A percentile compares a stretch with the other conserved stretches of the same genome.
Conservation (phyloP, 495 filamentous ascomycete species). For the Physcia stellaris region DNA sequence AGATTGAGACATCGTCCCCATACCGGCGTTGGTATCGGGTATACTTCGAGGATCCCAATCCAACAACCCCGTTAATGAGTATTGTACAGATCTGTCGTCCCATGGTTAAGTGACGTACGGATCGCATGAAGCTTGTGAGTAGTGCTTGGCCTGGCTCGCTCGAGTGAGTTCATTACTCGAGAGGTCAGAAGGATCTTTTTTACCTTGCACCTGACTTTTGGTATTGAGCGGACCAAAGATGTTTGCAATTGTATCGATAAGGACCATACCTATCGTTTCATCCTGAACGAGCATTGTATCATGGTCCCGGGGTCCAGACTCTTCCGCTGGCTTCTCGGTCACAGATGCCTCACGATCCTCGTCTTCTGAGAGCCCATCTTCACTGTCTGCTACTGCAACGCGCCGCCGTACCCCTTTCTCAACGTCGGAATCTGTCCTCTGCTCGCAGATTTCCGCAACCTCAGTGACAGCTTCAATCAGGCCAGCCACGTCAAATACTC, state of each 20-base stretch:
- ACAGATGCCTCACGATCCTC: conserved; percentile 1
- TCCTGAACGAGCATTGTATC: neutral
- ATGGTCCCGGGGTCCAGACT: neutral
- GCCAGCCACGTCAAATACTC: conserved; percentile 17
- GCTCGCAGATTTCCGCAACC: conserved; percentile 4
- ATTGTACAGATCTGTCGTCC: conserved; percentile 12
- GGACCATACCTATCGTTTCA: conserved; percentile 13
- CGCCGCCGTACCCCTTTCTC: neutral
- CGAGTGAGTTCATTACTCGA: neutral
- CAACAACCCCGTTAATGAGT: conserved; percentile 11
- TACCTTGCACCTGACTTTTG: conserved; percentile 11
- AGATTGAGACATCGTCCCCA: conserved; percentile 11
- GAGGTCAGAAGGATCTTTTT: neutral
- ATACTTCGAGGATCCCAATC: conserved; percentile 1
- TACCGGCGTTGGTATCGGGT: conserved; percentile 2
- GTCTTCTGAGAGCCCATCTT: conserved; percentile 2
- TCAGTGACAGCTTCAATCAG: conserved; percentile 14
- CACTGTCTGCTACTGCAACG: conserved; percentile 1
- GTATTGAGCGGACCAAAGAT: conserved; percentile 9
- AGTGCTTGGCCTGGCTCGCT: conserved; percentile 11
- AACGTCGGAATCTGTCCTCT: neutral
- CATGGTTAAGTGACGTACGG: conserved; percentile 13
- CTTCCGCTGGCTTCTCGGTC: neutral
- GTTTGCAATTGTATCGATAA: conserved; percentile 13
- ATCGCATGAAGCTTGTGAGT: conserved; percentile 15